phyloP scores from a whole-genome alignment of 805 yeast species.

The Suhomyces sp. region DNA sequence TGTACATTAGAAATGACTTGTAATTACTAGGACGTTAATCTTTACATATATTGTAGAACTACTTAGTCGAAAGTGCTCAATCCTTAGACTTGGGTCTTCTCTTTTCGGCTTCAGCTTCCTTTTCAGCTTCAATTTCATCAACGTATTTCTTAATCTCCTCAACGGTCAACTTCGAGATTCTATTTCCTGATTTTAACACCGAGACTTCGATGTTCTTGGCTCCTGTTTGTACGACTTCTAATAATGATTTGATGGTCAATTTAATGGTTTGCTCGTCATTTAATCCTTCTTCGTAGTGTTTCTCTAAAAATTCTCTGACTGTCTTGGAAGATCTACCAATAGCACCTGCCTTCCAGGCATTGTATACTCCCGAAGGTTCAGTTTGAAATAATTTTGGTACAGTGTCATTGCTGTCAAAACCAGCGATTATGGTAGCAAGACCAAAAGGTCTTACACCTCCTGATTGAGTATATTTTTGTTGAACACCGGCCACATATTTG shows the following conservation, averaged over 20 bases:
- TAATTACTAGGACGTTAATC: too few relatives aligned
- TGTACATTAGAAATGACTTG: too few relatives aligned
- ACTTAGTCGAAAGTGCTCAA: slow-evolving; percentile 2
- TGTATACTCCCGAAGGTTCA: slow-evolving; percentile 95
- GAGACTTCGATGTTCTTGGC: slow-evolving; percentile 94
- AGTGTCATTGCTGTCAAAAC: slow-evolving; percentile 83
- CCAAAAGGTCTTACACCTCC: slow-evolving; percentile 99
- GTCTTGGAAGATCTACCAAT: slow-evolving; percentile 95
- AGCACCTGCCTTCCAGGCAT: slow-evolving; percentile 97
- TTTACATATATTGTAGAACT: neutral
- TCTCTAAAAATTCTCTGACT: slow-evolving; percentile 92
- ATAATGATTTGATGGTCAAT: slow-evolving; percentile 78
- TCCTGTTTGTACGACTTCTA: slow-evolving; percentile 98
- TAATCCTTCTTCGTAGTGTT: slow-evolving; percentile 67
- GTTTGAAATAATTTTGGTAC: slow-evolving; percentile 88
- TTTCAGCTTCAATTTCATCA: slow-evolving; percentile 81
- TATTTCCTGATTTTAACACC: slow-evolving; percentile 69
- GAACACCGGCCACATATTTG: slow-evolving; percentile 95
- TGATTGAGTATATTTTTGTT: slow-evolving; percentile 93
- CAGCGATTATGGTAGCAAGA: slow-evolving; percentile 90
- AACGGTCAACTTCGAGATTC: slow-evolving; percentile 57
- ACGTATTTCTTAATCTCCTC: slow-evolving; percentile 77
- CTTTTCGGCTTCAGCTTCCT: slow-evolving; percentile 78
- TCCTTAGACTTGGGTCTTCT: slow-evolving; percentile 45
- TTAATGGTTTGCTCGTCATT: slow-evolving; percentile 70